A percentile compares a stretch with the other conserved stretches of the same genome.
Evolutionary conservation across 2,329 filamentous ascomycete genomes (phyloP).

Genomic region (Ophiocordyceps camponoti-leonardi): DNA sequence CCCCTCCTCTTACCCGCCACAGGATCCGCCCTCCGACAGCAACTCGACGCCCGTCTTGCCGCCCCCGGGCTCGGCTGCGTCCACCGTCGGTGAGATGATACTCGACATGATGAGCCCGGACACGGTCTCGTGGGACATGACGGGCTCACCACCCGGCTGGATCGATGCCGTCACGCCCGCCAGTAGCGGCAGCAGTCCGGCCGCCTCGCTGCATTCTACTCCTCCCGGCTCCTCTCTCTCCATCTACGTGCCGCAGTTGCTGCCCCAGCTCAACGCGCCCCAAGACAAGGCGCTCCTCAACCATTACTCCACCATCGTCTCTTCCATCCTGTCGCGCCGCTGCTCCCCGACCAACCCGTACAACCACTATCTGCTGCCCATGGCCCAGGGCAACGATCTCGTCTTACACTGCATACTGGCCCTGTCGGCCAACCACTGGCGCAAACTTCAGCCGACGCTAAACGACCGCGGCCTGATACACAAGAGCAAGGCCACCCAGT

Average conservation of each 20-base stretch:
- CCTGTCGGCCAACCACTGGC: constrained; percentile 17
- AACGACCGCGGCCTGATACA: constrained; percentile 13
- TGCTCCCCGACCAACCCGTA: constrained; percentile 13
- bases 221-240: constrained; percentile 7
- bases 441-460: constrained; percentile 14
- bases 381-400: constrained; percentile 15
- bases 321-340: constrained; percentile 14
- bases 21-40: background rate
- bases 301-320: constrained; percentile 16
- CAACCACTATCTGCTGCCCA: constrained; percentile 13
- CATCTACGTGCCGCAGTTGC: constrained; percentile 11
- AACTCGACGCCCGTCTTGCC: background rate
- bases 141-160: constrained; percentile 7
- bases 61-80: background rate
- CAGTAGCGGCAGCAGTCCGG: constrained; percentile 9
- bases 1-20: background rate
- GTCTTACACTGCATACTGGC: constrained; percentile 16
- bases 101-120: constrained; percentile 7
- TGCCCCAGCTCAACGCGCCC: constrained; percentile 12
- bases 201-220: constrained; percentile 6
- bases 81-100: constrained; percentile 3
- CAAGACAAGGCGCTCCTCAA: constrained; percentile 16
- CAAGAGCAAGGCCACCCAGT: constrained; percentile 14
- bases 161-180: constrained; percentile 8
- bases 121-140: constrained; percentile 8